Conservation (phyloP, 2,329 filamentous ascomycete genomes). For the Byssoonygena ceratinophila region DNA sequence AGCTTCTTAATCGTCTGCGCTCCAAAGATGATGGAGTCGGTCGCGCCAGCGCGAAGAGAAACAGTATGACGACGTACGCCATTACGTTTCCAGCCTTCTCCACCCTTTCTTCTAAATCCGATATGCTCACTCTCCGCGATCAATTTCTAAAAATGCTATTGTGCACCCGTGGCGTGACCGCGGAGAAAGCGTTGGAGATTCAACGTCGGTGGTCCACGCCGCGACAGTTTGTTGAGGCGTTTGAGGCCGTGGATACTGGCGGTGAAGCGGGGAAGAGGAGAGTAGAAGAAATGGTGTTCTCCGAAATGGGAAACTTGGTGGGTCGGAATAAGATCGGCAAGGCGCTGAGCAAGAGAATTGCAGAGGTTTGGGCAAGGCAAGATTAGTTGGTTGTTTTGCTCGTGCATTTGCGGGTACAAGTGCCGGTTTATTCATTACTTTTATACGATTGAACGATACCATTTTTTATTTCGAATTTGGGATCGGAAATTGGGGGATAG, state of each 20-base stretch:
- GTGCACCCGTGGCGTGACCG: conserved; percentile 64
- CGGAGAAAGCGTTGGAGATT: conserved; percentile 69
- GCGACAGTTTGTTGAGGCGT: conserved; percentile 59
- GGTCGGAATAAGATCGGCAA: conserved; percentile 60
- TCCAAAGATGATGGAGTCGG: conserved; percentile 36
- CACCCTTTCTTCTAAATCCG: conserved; percentile 63
- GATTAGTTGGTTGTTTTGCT: neutral
- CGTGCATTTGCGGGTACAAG: neutral
- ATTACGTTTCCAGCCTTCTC: conserved; percentile 63
- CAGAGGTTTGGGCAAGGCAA: conserved; percentile 55
- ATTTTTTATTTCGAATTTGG: too few relatives aligned
- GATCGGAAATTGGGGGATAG: too few relatives aligned
- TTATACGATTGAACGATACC: neutral
- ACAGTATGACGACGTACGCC: conserved; percentile 48
- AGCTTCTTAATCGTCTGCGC: conserved; percentile 50
- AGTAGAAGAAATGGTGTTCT: conserved; percentile 51
- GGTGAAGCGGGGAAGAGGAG: conserved; percentile 36
- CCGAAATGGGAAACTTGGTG: conserved; percentile 47
- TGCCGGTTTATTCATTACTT: neutral
- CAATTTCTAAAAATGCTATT: conserved; percentile 77
- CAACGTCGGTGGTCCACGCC: conserved; percentile 70
- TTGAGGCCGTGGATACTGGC: conserved; percentile 41
- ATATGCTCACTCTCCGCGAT: conserved; percentile 61
- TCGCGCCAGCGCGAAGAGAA: conserved; percentile 29
- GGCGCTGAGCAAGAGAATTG: conserved; percentile 56